phyloP scores from a whole-genome alignment of 2,329 filamentous ascomycete genomes.

The Claviceps paspali region DNA sequence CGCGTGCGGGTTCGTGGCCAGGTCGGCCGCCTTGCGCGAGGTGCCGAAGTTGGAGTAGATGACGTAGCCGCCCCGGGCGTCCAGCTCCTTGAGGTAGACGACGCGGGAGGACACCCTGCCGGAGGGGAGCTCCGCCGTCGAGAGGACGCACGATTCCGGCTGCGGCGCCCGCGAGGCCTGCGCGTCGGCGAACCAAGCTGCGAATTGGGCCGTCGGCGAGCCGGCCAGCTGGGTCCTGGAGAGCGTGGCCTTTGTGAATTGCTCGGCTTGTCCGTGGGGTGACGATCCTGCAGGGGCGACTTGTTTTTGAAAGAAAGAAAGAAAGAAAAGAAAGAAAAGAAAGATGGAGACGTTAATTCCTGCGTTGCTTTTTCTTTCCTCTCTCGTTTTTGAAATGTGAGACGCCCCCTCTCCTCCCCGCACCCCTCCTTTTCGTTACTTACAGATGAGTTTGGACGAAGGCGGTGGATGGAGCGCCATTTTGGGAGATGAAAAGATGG shows the following conservation, averaged over 20 bases:
- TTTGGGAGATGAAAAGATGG: constrained; percentile 13
- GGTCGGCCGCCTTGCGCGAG: constrained; percentile 51
- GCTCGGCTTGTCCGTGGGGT: constrained; percentile 49
- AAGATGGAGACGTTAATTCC: background rate
- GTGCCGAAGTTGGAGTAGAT: constrained; percentile 89
- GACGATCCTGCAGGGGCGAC: constrained; percentile 50
- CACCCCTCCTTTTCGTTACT: constrained; percentile 9
- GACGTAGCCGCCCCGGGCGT: constrained; percentile 60
- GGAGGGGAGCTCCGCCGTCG: constrained; percentile 69
- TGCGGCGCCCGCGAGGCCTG: constrained; percentile 46
- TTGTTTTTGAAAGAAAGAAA: constrained; percentile 9
- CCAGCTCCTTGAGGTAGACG: constrained; percentile 93
- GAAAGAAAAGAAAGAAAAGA: too few relatives aligned
- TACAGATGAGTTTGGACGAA: constrained; percentile 32
- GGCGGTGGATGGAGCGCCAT: constrained; percentile 27
- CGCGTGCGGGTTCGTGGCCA: constrained; percentile 60
- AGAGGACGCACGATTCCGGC: constrained; percentile 77
- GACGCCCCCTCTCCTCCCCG: too few relatives aligned
- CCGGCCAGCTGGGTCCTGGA: constrained; percentile 43
- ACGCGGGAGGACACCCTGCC: constrained; percentile 73
- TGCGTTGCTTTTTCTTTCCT: too few relatives aligned
- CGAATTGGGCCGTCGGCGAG: constrained; percentile 68
- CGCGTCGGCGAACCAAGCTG: constrained; percentile 73
- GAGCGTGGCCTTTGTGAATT: constrained; percentile 55
- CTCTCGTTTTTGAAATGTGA: too few relatives aligned